Percentiles rank a stretch among this genome's conserved stretches.
Conservation (phyloP, 306 rosid species). For the Dalbergia oliveri region DNA sequence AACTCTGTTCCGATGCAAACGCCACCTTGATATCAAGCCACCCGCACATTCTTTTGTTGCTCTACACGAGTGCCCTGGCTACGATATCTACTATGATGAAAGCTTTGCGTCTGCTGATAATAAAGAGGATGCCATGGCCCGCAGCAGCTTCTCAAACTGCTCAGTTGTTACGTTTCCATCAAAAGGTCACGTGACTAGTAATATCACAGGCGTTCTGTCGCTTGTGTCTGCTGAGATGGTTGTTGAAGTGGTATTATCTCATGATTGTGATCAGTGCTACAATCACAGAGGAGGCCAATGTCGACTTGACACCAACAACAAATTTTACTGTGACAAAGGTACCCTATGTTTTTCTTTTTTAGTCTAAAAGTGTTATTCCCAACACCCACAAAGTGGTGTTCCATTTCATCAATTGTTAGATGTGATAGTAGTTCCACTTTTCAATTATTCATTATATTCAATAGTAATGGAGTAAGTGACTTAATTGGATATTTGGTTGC, state of each 20-base stretch:
- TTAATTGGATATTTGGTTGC: no score
- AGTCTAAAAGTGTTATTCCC: no score
- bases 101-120: not conserved
- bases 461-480: no score
- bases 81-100: slow-evolving; percentile 29
- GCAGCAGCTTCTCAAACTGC: not conserved
- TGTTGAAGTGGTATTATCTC: slow-evolving; percentile 27
- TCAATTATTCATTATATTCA: no score
- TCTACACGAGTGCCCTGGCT: not conserved
- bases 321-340: slow-evolving; percentile 43
- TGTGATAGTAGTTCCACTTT: no score
- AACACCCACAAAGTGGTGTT: no score
- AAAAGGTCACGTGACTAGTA: not conserved
- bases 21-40: not conserved
- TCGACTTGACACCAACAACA: not conserved
- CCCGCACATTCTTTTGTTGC: not conserved
- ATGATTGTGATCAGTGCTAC: slow-evolving; percentile 40
- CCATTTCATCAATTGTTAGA: no score
- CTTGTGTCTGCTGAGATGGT: slow-evolving; percentile 37
- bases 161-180: slow-evolving; percentile 9
- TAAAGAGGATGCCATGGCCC: not conserved
- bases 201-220: not conserved
- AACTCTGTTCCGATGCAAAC: slow-evolving; percentile 53
- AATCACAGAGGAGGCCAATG: slow-evolving; percentile 47
- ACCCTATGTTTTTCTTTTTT: not conserved